Percentiles rank a stretch among this genome's conserved stretches.
phyloP scores from a whole-genome alignment of 2,329 filamentous ascomycete genomes.

The Aspergillus fumigatus region DNA sequence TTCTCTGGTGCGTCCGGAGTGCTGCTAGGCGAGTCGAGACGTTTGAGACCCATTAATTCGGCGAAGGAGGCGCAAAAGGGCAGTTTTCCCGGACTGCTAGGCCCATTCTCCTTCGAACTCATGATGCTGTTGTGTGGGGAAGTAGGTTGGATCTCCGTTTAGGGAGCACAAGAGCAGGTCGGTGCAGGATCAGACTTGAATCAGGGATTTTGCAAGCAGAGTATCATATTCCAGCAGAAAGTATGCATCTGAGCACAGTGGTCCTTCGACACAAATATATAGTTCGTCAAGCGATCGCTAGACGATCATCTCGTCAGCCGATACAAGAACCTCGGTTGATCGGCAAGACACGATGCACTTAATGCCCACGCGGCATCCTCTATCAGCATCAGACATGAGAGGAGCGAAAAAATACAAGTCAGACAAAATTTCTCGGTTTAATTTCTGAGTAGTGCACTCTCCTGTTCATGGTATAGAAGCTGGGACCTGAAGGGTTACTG shows the following conservation, averaged over 20 bases:
- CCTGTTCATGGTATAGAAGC: neutral
- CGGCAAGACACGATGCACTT: neutral
- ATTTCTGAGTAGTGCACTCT: neutral
- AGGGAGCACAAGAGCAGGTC: neutral
- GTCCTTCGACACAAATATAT: neutral
- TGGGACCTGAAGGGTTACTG: neutral
- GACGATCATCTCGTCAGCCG: neutral
- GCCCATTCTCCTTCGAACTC: conserved; percentile 9
- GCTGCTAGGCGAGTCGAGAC: conserved; percentile 15
- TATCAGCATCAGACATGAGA: neutral
- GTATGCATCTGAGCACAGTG: neutral
- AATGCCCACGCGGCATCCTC: neutral
- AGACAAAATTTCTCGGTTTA: neutral
- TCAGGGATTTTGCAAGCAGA: neutral
- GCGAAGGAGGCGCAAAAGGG: conserved; percentile 21
- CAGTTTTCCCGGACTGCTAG: conserved; percentile 7
- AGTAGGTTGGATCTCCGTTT: neutral
- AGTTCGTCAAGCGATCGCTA: neutral
- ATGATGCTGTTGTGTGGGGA: conserved; percentile 7
- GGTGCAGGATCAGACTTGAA: too few species aligned
- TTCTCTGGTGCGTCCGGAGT: conserved; percentile 19
- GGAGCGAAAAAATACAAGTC: neutral
- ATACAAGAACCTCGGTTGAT: conserved; percentile 2
- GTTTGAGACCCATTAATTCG: conserved; percentile 30
- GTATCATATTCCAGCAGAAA: neutral